These are phyloP conservation scores for Fragaria nilgerrensis DNA, from an alignment of 306 rosid species.

Conservation along the genomic window DNA sequence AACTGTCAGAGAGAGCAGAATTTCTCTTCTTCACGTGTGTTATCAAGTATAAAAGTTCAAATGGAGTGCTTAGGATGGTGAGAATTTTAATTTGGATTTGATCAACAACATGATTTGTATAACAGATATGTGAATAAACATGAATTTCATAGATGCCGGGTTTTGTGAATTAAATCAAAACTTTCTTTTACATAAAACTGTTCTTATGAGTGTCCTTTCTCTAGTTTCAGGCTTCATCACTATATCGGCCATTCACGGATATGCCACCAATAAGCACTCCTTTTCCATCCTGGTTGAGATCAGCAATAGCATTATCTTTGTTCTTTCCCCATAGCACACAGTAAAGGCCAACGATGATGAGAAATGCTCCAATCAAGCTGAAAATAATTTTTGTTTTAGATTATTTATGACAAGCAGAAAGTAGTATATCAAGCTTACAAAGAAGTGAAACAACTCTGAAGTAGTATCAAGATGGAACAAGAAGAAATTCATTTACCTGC, in stretches of 20 bases:
- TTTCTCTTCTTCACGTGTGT: not conserved
- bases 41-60: not conserved
- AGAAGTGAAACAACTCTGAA: too few relatives aligned
- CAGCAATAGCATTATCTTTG: slow-evolving; percentile 4
- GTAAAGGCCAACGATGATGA: slow-evolving; percentile 31
- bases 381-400: not conserved
- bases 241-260: slow-evolving; percentile 15
- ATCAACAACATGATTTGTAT: not conserved
- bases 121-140: not conserved
- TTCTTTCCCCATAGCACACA: slow-evolving; percentile 38
- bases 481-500: slow-evolving; percentile 25
- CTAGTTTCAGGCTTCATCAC: slow-evolving; percentile 1
- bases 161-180: not conserved
- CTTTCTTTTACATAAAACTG: not conserved
- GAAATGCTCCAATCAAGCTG: slow-evolving; percentile 37
- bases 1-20: not conserved
- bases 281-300: not conserved
- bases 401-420: not conserved
- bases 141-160: not conserved
- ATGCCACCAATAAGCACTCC: not conserved
- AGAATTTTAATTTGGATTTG: not conserved
- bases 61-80: not conserved
- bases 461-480: not conserved
- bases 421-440: not conserved
- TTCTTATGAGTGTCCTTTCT: not conserved